These are phyloP conservation scores for Chaetomiaceae sp. DNA, from an alignment of 2,329 filamentous ascomycete genomes.

Conservation along the genomic window DNA sequence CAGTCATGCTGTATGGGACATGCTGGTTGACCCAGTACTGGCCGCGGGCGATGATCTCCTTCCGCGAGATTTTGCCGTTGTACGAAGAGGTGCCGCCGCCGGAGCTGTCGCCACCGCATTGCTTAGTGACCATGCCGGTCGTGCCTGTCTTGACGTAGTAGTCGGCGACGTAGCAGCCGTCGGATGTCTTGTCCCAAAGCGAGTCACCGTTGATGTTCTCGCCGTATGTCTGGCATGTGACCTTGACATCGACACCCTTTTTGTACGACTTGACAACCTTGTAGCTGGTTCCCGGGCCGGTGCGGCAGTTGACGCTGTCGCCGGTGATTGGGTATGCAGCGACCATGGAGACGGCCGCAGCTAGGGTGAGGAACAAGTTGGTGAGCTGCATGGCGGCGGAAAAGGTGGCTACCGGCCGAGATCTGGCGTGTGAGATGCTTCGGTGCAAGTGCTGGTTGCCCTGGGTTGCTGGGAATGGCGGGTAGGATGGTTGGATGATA, in stretches of 20 bases:
- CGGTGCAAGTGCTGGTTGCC: too few relatives aligned
- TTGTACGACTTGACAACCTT: conserved; percentile 9
- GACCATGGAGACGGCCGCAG: not conserved
- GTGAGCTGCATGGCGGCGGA: not conserved
- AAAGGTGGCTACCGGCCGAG: too few relatives aligned
- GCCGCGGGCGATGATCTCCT: conserved; percentile 17
- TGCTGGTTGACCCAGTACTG: conserved; percentile 10
- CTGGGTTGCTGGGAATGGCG: too few relatives aligned
- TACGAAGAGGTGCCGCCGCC: conserved; percentile 2
- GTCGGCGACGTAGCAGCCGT: conserved; percentile 16
- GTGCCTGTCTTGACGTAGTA: conserved; percentile 15
- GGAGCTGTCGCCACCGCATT: conserved; percentile 1
- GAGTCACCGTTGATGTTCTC: conserved; percentile 7
- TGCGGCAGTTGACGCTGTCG: conserved; percentile 17
- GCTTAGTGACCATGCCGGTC: not conserved
- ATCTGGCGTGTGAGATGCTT: too few relatives aligned
- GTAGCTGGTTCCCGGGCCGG: conserved; percentile 15
- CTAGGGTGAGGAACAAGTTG: not conserved
- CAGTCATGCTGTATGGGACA: conserved; percentile 17
- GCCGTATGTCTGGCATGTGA: conserved; percentile 6
- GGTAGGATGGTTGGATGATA: too few relatives aligned
- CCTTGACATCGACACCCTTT: conserved; percentile 14
- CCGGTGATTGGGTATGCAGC: conserved; percentile 15
- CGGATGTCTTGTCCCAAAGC: conserved; percentile 14
- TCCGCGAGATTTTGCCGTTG: conserved; percentile 15